Evolutionary conservation across 768 basidiomycete species (phyloP), one percentile per base, ranked within the genome.

Genomic region (Albatrellus ellisii): DNA sequence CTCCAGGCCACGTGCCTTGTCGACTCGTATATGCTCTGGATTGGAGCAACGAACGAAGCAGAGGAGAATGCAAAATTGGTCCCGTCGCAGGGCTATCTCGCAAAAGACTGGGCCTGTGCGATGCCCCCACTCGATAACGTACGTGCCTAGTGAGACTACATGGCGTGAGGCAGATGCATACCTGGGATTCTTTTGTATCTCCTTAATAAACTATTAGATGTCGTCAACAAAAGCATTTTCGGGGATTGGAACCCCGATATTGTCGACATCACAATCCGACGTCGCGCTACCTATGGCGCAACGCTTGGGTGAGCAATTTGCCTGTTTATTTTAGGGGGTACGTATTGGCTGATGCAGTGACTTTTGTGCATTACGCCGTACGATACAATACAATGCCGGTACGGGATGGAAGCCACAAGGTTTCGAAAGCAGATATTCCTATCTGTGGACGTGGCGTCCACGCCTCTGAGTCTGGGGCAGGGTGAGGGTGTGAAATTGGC

Each of bases 1-100:
- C 62, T 89, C 43, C 79, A 84, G 48, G 63, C 80, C 46, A 86
- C 77, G 34, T 62, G 62, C 46, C 59, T 89, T 42, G 72, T 74
- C 36, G 75, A 75, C 51, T 78, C 80, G 43, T 86, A 79, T 60
- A 86, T 89, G 83, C 53, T 89, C 39, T 89, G 86, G 86, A 64
- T 79, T 25, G 84, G 85, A 1, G 64, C 59, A n/a, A 75, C 73
- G 15, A 69, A 72, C 21, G 63, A 61, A 29, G 36, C 56, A 32
- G 59, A 62, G 39, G 65, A 63, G 41, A 46, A 52, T 43, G 47
- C 42, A 8, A 44, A 31, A 5, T 32, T 28, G 14, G 74, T 74
- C n/a, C 61, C 70, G 0, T 56, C 59, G 31, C 61, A 62, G 27
- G 86, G 86, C 20, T 64, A 57, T 33, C 62, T 89, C 41, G 73